These are phyloP conservation scores for Mortierella alpina DNA, from an alignment of 192 early-diverging fungal species.

Conservation along the genomic window DNA sequence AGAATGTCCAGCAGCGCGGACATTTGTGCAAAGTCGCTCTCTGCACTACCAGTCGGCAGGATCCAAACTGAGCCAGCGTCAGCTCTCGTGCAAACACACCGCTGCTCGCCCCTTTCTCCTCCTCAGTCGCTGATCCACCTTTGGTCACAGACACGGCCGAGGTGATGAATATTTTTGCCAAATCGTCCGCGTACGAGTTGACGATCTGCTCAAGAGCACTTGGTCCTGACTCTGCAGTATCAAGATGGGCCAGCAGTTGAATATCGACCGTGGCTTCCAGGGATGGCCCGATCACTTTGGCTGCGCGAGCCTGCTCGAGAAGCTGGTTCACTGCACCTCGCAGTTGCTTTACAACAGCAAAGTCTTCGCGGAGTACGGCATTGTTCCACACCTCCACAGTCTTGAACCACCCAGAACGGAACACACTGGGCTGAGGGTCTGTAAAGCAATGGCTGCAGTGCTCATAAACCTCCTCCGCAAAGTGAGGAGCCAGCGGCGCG, in stretches of 20 bases:
- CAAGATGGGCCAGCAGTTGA: constrained; percentile 2
- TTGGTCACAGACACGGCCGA: constrained; percentile 48
- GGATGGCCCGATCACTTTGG: constrained; percentile 63
- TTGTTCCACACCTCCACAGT: constrained; percentile 60
- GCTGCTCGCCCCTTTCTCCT: background rate
- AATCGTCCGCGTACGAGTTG: constrained; percentile 45
- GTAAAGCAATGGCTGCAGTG: constrained; percentile 57
- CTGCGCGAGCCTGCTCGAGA: constrained; percentile 63
- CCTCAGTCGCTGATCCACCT: background rate
- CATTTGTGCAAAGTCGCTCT: constrained; percentile 72
- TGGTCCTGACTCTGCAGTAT: background rate
- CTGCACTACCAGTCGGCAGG: constrained; percentile 57
- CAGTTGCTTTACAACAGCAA: constrained; percentile 54
- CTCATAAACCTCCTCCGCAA: constrained; percentile 82
- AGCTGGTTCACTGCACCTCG: constrained; percentile 62
- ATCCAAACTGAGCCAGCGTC: constrained; percentile 5
- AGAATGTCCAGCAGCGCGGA: constrained; percentile 82
- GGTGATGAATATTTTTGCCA: constrained; percentile 56
- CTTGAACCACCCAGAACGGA: constrained; percentile 70
- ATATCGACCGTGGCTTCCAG: constrained; percentile 63
- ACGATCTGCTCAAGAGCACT: constrained; percentile 7
- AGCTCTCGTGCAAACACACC: constrained; percentile 8
- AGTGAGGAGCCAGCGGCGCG: constrained; percentile 73
- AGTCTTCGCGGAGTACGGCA: constrained; percentile 53
- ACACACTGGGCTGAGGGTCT: constrained; percentile 62